Conservation (phyloP, 1,139 yeast genomes). For the Sugiyamaella grinbergsii region DNA sequence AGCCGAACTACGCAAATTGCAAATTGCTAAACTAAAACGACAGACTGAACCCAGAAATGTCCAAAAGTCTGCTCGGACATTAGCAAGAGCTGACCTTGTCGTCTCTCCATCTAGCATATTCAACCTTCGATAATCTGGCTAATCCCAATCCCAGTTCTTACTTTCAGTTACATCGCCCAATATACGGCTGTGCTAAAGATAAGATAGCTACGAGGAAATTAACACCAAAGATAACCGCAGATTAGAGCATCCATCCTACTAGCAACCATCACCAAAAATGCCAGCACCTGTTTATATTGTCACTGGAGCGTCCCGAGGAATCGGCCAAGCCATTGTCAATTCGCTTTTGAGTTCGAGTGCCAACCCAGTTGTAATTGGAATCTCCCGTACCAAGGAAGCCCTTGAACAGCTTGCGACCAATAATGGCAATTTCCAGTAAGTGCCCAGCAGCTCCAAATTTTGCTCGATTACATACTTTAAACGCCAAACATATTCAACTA, state of each 20-base stretch:
- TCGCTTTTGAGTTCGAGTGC: conserved; percentile 46
- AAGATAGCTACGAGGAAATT: too few species aligned
- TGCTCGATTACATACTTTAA: not conserved
- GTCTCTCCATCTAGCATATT: too few species aligned
- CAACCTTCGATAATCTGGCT: too few species aligned
- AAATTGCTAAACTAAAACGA: too few species aligned
- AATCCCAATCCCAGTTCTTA: too few species aligned
- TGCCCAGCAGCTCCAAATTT: conserved; percentile 4
- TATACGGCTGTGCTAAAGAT: too few species aligned
- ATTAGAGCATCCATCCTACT: not conserved
- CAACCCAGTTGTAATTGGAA: conserved; percentile 59
- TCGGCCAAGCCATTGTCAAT: conserved; percentile 72
- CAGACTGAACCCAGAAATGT: too few species aligned
- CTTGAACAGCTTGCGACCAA: conserved; percentile 46
- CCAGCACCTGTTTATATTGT: conserved; percentile 49
- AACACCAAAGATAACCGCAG: too few species aligned
- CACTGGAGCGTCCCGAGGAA: conserved; percentile 72
- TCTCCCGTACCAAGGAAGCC: conserved; percentile 64
- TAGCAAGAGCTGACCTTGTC: too few species aligned
- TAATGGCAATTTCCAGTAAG: conserved; percentile 49
- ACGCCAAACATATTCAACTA: not conserved
- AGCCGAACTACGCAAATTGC: too few species aligned
- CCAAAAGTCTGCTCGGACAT: too few species aligned
- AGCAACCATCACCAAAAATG: not conserved
- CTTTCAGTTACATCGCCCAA: too few species aligned